phyloP scores from a whole-genome alignment of 768 basidiomycete species.

The Lactifluus subvellereus region DNA sequence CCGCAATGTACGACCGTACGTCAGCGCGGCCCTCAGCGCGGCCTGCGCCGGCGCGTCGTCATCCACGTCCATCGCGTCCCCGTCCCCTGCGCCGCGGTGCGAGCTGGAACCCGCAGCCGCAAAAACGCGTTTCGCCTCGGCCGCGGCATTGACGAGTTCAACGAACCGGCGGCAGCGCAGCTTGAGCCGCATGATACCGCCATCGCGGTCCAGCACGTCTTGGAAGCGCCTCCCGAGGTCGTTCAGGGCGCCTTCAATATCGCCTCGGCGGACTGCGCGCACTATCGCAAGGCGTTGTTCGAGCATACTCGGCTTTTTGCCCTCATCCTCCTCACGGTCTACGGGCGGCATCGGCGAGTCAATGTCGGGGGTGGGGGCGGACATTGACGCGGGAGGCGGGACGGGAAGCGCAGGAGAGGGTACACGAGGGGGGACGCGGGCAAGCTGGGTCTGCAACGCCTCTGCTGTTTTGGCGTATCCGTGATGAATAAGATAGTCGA shows the following conservation, averaged over 20 bases:
- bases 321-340: slow-evolving; percentile 32
- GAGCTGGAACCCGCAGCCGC: neutral
- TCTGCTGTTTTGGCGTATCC: slow-evolving; percentile 71
- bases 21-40: slow-evolving; percentile 58
- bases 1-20: slow-evolving; percentile 68
- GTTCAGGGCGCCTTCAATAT: slow-evolving; percentile 62
- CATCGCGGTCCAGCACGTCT: slow-evolving; percentile 57
- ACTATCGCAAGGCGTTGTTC: slow-evolving; percentile 67
- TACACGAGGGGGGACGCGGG: slow-evolving; percentile 7
- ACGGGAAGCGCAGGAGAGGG: slow-evolving; percentile 22
- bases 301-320: slow-evolving; percentile 40
- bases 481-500: slow-evolving; percentile 78
- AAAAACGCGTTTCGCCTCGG: slow-evolving; percentile 19
- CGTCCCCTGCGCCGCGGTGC: slow-evolving; percentile 19
- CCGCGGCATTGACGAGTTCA: slow-evolving; percentile 43
- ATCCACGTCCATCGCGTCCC: slow-evolving; percentile 55
- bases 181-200: slow-evolving; percentile 72
- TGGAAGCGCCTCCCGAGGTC: slow-evolving; percentile 55
- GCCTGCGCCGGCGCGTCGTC: slow-evolving; percentile 37
- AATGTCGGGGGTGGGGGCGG: slow-evolving; percentile 19
- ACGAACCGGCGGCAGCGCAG: slow-evolving; percentile 81
- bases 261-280: slow-evolving; percentile 58
- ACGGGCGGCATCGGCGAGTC: slow-evolving; percentile 20
- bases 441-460: slow-evolving; percentile 52
- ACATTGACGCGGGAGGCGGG: slow-evolving; percentile 18